Conservation (phyloP, 768 basidiomycete species). For the Pisolithus orientalis region DNA sequence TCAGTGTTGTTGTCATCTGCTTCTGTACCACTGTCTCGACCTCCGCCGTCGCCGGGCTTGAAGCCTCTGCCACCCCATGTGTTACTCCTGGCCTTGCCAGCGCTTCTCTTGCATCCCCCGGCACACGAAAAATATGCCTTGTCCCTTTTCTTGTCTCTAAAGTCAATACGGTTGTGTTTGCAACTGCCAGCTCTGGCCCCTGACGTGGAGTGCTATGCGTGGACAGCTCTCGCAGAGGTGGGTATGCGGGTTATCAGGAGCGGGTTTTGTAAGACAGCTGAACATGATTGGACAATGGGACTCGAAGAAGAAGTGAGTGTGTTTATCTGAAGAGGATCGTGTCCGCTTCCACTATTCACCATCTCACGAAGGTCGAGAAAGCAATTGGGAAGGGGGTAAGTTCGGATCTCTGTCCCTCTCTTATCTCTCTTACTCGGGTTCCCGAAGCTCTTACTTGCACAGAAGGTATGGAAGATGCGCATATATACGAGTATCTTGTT, state of each 20-base stretch:
- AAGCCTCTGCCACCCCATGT: slow-evolving; percentile 35
- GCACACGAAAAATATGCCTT: slow-evolving; percentile 48
- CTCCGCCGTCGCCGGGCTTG: slow-evolving; percentile 5
- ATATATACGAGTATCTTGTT: slow-evolving; percentile 5
- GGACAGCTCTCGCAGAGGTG: slow-evolving; percentile 63
- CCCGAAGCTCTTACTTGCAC: slow-evolving; percentile 45
- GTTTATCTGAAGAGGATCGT: not conserved
- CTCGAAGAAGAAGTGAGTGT: slow-evolving; percentile 47
- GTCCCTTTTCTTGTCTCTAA: slow-evolving; percentile 50
- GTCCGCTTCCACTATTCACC: not conserved
- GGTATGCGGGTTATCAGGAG: slow-evolving; percentile 52
- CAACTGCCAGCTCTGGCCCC: slow-evolving; percentile 42
- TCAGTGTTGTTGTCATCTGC: not conserved
- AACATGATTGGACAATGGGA: slow-evolving; percentile 41
- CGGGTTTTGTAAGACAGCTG: slow-evolving; percentile 32
- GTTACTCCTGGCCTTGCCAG: slow-evolving; percentile 58
- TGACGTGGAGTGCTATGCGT: slow-evolving; percentile 63
- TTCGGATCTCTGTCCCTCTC: slow-evolving; percentile 6
- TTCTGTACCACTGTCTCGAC: not conserved
- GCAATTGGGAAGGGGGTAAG: slow-evolving; percentile 67
- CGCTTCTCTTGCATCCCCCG: slow-evolving; percentile 58
- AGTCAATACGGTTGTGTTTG: slow-evolving; percentile 53
- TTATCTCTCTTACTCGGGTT: not conserved
- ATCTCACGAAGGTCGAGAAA: slow-evolving; percentile 42
- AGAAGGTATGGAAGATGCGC: slow-evolving; percentile 41